Evolutionary conservation across 495 filamentous ascomycete species (phyloP).

Genomic region (Elaphomyces granulatus): DNA sequence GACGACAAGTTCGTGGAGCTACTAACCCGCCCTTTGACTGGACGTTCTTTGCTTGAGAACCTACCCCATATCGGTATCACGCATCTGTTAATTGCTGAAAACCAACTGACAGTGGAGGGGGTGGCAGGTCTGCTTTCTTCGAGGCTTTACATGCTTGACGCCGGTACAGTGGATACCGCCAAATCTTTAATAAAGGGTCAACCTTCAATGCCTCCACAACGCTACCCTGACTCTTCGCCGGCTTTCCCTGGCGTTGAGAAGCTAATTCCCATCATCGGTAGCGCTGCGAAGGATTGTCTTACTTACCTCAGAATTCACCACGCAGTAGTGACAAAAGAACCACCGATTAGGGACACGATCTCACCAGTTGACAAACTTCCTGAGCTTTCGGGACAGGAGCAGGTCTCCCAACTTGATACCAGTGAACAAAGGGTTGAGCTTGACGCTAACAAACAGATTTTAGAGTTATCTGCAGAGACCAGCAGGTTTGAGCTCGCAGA

Average conservation of each 20-base stretch:
- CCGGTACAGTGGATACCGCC: conserved; percentile 30
- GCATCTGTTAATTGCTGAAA: conserved; percentile 45
- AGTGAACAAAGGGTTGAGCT: conserved; percentile 24
- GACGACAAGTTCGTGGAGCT: conserved; percentile 35
- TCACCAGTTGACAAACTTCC: conserved; percentile 17
- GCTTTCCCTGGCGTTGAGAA: conserved; percentile 38
- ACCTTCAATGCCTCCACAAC: conserved; percentile 8
- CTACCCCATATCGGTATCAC: conserved; percentile 39
- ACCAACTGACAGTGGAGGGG: conserved; percentile 43
- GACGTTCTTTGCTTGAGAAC: conserved; percentile 39
- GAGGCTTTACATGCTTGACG: conserved; percentile 38
- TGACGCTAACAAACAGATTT: conserved; percentile 24
- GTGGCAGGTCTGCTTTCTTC: conserved; percentile 38
- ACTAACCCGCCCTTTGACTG: conserved; percentile 35
- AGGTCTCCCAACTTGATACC: conserved; percentile 12
- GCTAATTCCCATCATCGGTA: conserved; percentile 35
- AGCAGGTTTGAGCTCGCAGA: conserved; percentile 32
- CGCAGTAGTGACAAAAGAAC: conserved; percentile 37
- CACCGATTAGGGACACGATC: conserved; percentile 19
- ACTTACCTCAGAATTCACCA: conserved; percentile 44
- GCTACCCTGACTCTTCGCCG: conserved; percentile 8
- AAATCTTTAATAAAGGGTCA: conserved; percentile 13
- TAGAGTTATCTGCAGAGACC: conserved; percentile 28
- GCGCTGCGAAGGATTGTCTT: conserved; percentile 31
- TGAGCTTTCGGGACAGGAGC: conserved; percentile 18